These are phyloP conservation scores for Prunus mira DNA, from an alignment of 306 rosid species.

Conservation along the genomic window DNA sequence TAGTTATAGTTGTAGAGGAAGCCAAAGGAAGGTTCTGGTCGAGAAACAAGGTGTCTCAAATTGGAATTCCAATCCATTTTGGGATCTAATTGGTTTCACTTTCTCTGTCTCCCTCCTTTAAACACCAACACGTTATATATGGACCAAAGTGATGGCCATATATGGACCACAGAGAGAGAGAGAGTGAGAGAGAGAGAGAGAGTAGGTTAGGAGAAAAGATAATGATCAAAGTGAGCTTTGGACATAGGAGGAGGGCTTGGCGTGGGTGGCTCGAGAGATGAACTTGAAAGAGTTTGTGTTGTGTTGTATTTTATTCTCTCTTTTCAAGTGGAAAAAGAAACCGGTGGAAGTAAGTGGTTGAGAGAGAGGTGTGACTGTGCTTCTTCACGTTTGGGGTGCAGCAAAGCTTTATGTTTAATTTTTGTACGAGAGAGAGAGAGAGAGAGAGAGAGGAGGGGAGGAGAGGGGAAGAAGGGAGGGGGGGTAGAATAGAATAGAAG, in stretches of 20 bases:
- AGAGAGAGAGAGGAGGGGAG: neutral
- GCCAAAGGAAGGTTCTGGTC: constrained; percentile 59
- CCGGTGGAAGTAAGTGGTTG: constrained; percentile 2
- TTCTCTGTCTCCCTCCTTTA: constrained; percentile 13
- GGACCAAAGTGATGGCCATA: constrained; percentile 2
- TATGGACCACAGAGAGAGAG: constrained; percentile 46
- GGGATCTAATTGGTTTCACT: constrained; percentile 18
- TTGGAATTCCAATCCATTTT: constrained; percentile 81
- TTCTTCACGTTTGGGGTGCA: constrained; percentile 57
- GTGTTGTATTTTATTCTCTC: neutral
- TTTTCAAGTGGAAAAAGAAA: neutral
- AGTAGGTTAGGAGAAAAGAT: constrained; percentile 20
- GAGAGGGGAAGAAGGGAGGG: constrained; percentile 22
- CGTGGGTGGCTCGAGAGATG: constrained; percentile 46
- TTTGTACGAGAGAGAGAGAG: constrained; percentile 18
- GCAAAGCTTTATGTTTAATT: constrained; percentile 45
- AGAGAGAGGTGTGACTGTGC: constrained; percentile 24
- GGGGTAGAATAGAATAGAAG: neutral
- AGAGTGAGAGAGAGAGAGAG: constrained; percentile 3
- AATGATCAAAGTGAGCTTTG: constrained; percentile 7
- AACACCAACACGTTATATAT: constrained; percentile 35
- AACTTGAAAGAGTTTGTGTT: neutral
- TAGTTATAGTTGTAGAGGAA: constrained; percentile 70
- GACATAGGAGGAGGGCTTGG: constrained; percentile 16
- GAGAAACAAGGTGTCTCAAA: constrained; percentile 59